Evolutionary conservation across 2,329 filamentous ascomycete genomes (phyloP).

Genomic region (Neurospora crassa): DNA sequence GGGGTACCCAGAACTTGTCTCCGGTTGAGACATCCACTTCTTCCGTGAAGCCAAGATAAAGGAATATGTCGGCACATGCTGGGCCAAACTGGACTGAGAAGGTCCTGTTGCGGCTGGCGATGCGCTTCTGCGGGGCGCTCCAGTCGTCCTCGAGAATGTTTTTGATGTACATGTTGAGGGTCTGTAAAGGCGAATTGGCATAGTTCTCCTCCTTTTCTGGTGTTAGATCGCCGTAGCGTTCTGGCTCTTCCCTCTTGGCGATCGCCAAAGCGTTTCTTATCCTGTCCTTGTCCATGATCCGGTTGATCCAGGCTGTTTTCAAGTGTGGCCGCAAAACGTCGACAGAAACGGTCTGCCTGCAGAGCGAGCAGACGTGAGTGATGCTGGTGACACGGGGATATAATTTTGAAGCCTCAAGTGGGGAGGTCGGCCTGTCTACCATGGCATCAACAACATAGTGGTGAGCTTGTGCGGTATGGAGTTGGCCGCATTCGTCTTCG

Average conservation of each 20-base stretch:
- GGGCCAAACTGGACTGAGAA: slow-evolving; percentile 44
- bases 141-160: slow-evolving; percentile 35
- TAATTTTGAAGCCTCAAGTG: slow-evolving; percentile 20
- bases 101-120: slow-evolving; percentile 47
- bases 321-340: slow-evolving; percentile 43
- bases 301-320: slow-evolving; percentile 28
- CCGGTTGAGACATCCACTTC: slow-evolving; percentile 26
- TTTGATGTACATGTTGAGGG: slow-evolving; percentile 41
- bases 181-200: slow-evolving; percentile 30
- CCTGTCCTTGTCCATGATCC: slow-evolving; percentile 35
- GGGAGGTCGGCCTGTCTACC: neutral
- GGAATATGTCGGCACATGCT: slow-evolving; percentile 39
- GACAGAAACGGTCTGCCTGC: slow-evolving; percentile 33
- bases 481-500: neutral
- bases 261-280: slow-evolving; percentile 29
- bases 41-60: slow-evolving; percentile 39
- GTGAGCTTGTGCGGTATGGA: slow-evolving; percentile 14
- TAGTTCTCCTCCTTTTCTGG: slow-evolving; percentile 25
- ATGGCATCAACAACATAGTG: slow-evolving; percentile 15
- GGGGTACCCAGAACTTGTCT: slow-evolving; percentile 28
- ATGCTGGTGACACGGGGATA: slow-evolving; percentile 26
- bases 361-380: slow-evolving; percentile 32
- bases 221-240: slow-evolving; percentile 34
- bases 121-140: slow-evolving; percentile 26
- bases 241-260: slow-evolving; percentile 31